Evolutionary conservation across 768 basidiomycete species (phyloP).

Genomic region (Cyclocybe cylindracea): DNA sequence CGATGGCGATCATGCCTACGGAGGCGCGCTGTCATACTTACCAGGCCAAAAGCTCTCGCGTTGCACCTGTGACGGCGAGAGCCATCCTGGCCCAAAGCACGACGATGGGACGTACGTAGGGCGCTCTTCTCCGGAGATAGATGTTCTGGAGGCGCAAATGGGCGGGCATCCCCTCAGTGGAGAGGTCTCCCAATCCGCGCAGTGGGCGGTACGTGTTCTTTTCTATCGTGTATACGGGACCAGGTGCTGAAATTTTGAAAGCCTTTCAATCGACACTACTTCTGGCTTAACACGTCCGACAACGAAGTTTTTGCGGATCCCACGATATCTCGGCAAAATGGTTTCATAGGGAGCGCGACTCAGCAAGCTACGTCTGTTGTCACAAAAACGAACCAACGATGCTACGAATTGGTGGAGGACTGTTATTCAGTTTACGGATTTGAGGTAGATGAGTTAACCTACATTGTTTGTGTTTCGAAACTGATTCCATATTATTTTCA

Average conservation of each 20-base stretch:
- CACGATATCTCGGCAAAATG: constrained; percentile 53
- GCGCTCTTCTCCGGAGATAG: constrained; percentile 86
- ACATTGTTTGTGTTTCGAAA: no score
- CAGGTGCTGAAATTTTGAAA: constrained; percentile 22
- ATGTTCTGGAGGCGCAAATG: constrained; percentile 85
- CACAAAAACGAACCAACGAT: constrained; percentile 63
- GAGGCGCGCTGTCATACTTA: constrained; percentile 71
- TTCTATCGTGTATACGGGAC: not conserved
- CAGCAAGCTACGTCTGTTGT: constrained; percentile 85
- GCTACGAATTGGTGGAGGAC: constrained; percentile 58
- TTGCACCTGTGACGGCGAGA: constrained; percentile 85
- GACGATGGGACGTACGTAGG: constrained; percentile 80
- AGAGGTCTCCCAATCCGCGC: constrained; percentile 82
- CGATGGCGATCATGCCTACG: constrained; percentile 57
- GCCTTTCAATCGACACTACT: constrained; percentile 79
- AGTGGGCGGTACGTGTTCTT: constrained; percentile 65
- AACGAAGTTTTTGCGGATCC: constrained; percentile 60
- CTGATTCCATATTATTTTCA: constrained; percentile 22
- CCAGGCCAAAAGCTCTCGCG: constrained; percentile 86
- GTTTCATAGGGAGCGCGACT: constrained; percentile 73
- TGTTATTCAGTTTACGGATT: constrained; percentile 77
- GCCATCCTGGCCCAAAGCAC: constrained; percentile 85
- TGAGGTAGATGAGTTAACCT: constrained; percentile 20
- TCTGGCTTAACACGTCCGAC: constrained; percentile 64
- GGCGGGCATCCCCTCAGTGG: constrained; percentile 33